Base-by-base conservation (phyloP, 108 stramenopile genomes). In the Fistulifera pelliculosa region DNA sequence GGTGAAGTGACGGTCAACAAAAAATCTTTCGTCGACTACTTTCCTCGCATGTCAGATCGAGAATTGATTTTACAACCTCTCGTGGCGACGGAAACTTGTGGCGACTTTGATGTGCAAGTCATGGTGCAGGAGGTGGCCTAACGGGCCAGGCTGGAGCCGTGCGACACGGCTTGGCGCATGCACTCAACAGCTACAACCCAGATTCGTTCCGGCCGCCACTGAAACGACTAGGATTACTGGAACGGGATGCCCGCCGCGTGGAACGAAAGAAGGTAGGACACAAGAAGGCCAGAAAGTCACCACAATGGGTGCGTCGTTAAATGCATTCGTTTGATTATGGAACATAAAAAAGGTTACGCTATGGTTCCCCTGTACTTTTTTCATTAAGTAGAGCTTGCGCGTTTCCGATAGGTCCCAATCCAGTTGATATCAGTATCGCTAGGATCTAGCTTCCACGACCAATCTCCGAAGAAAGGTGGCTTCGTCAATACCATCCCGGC, bases 291-390 rank as follows among this genome's bases (percentile, higher is more conserved):
- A 75, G 99, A 49, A 98, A 97, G 81, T 70, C 76, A 35, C 85
- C 83, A 22, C 96, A 97, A 68, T 99, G 99, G 99, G 95, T 95
- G 43, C 94, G 96, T 71, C 90, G 98, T 54, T 99, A 81, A 62
- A 52, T 25, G 27, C 51, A 26, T 10, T 35, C 6, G 31, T 6
- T 35, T 35, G 15, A 42, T 8, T 19, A 0, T 3, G 16, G 11
- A 41, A 41, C 23, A 10, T 12, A 17, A 41, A 12, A 47, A 48
- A 47, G 11, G 44, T 45, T 41, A 13, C 12, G 31, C 31, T 40
- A 31, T 14, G 15, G 31, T 21, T 19, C 13, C 0, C 16, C 13
- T 49, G 17, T 13, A 49, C 1, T 13, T 49, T 7, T 18, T 24
- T 52, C 14, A 52, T 27, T 52, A 27, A 0, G 8, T 27, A 52